These are phyloP conservation scores for Punica granatum DNA, from an alignment of 345 rosid genomes.

Conservation along the genomic window DNA sequence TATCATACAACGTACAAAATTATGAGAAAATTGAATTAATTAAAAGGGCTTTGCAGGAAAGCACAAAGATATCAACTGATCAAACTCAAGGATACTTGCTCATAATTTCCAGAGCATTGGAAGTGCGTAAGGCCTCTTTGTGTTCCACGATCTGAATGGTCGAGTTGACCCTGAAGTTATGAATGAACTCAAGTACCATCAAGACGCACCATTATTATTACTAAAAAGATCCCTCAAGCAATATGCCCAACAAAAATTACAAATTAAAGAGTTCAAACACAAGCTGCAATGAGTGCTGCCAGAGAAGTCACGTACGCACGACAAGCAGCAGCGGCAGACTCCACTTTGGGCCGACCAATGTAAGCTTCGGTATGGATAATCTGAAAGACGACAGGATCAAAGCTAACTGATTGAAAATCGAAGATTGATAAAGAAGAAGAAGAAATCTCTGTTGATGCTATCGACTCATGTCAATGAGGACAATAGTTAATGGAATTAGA, in stretches of 20 bases:
- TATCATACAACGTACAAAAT: background rate
- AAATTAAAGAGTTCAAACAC: background rate
- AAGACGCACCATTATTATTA: background rate
- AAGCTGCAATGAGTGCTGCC: background rate
- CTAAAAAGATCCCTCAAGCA: too few species aligned
- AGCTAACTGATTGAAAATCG: background rate
- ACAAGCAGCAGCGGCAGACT: conserved; percentile 89
- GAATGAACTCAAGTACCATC: background rate
- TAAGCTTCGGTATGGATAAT: conserved; percentile 89
- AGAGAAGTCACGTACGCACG: conserved; percentile 42
- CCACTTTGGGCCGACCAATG: conserved; percentile 86
- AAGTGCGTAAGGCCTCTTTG: conserved; percentile 69
- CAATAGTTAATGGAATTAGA: background rate
- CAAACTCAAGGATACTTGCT: conserved; percentile 66
- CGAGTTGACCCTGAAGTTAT: conserved; percentile 61
- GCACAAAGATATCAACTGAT: background rate
- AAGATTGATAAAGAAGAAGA: background rate
- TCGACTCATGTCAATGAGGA: background rate
- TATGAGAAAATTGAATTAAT: background rate
- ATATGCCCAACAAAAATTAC: background rate
- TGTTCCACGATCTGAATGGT: conserved; percentile 62
- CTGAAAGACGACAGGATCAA: conserved; percentile 24
- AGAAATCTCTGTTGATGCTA: background rate
- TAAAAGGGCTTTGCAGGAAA: background rate
- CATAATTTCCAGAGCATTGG: conserved; percentile 83